These are phyloP conservation scores for Aspergillus funiculosus DNA, from an alignment of 495 filamentous ascomycete genomes.

Conservation along the genomic window DNA sequence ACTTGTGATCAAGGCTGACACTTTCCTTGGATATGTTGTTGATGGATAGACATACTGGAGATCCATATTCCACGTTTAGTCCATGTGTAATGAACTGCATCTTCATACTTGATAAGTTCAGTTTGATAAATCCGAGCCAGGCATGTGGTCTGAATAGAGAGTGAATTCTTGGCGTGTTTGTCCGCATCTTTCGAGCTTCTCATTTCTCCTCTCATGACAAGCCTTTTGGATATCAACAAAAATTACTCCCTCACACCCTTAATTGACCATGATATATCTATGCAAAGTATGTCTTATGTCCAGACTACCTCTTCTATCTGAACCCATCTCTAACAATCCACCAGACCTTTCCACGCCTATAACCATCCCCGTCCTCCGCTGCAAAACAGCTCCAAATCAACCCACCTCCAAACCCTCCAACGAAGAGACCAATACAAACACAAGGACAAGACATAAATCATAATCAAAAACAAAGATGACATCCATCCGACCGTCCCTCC, in stretches of 20 bases:
- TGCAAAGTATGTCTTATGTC: not conserved
- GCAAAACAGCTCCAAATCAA: too few relatives aligned
- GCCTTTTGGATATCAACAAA: too few relatives aligned
- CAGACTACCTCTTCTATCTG: not conserved
- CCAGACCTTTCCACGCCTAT: not conserved
- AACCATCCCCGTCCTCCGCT: not conserved
- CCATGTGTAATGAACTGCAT: not conserved
- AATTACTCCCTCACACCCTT: too few relatives aligned
- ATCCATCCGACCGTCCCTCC: conserved; percentile 9
- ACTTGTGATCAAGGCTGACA: too few relatives aligned
- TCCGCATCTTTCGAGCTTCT: not conserved
- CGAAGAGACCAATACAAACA: too few relatives aligned
- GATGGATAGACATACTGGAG: conserved; percentile 5
- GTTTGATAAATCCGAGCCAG: too few relatives aligned
- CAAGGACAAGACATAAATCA: too few relatives aligned
- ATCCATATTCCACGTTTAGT: conserved; percentile 2
- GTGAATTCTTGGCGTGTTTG: conserved; percentile 11
- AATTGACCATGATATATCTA: not conserved
- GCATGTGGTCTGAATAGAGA: not conserved
- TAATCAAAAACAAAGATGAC: not conserved
- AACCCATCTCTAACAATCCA: not conserved
- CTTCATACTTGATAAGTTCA: too few relatives aligned
- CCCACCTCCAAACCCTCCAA: not conserved
- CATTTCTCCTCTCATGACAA: not conserved
- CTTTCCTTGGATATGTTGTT: conserved; percentile 1